phyloP scores from a whole-genome alignment of 371 early-diverging fungal species.

The Haplosporangium sp. region DNA sequence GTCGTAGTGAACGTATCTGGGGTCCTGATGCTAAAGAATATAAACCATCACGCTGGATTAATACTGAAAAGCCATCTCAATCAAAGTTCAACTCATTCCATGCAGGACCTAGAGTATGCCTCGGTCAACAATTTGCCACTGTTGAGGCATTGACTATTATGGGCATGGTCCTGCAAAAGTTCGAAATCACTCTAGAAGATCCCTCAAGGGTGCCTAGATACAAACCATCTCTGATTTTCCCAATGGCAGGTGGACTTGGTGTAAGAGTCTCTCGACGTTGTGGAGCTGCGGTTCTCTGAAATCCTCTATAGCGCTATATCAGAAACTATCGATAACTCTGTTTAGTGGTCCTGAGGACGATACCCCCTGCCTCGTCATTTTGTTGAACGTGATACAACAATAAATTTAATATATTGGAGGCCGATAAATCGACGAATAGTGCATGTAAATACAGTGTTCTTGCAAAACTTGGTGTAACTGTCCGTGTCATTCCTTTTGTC shows the following conservation, averaged over 20 bases:
- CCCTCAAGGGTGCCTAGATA: conserved; percentile 53
- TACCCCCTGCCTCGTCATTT: too few species aligned
- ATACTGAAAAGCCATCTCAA: conserved; percentile 33
- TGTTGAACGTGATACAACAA: too few species aligned
- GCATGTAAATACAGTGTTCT: too few species aligned
- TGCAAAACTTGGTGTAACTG: too few species aligned
- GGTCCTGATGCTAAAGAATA: conserved; percentile 68
- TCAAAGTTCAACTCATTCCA: conserved; percentile 59
- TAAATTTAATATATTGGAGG: too few species aligned
- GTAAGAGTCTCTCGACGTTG: conserved; percentile 2
- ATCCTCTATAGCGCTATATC: too few species aligned
- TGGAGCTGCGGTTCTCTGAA: too few species aligned
- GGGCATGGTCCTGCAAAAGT: conserved; percentile 58
- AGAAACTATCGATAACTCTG: too few species aligned
- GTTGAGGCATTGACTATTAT: conserved; percentile 63
- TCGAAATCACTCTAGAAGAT: conserved; percentile 54
- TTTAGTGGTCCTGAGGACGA: too few species aligned
- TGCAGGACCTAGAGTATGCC: conserved; percentile 65
- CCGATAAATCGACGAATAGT: too few species aligned
- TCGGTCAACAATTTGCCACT: conserved; percentile 63
- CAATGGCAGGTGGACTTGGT: conserved; percentile 61
- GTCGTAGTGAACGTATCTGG: conserved; percentile 68
- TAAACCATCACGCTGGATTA: conserved; percentile 72
- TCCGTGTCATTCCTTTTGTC: too few species aligned
- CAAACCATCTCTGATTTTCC: conserved; percentile 58